These are phyloP conservation scores for Schwanniomyces vanrijiae DNA, from an alignment of 805 yeast genomes.

Conservation along the genomic window DNA sequence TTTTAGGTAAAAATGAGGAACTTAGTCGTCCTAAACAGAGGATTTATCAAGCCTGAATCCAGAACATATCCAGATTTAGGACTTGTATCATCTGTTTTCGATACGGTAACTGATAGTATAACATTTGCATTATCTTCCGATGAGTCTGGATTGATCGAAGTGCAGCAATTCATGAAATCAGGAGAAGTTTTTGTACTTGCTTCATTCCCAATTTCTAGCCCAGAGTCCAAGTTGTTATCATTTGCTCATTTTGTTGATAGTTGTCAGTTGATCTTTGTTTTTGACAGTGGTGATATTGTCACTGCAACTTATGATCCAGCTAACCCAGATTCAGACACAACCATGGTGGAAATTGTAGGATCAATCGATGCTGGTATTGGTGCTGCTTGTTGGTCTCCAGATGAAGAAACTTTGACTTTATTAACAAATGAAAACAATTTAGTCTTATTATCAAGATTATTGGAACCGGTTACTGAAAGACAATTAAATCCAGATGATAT, in stretches of 20 bases:
- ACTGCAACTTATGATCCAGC: conserved; percentile 59
- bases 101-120: conserved; percentile 70
- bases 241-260: conserved; percentile 71
- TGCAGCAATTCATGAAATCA: conserved; percentile 69
- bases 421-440: conserved; percentile 63
- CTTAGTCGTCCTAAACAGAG: conserved; percentile 53
- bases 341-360: conserved; percentile 77
- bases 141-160: conserved; percentile 61
- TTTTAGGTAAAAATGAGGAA: conserved; percentile 40
- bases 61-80: conserved; percentile 64
- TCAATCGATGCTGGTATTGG: conserved; percentile 72
- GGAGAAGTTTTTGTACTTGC: conserved; percentile 63
- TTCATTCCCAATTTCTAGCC: conserved; percentile 52
- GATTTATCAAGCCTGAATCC: conserved; percentile 51
- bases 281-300: conserved; percentile 74
- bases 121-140: conserved; percentile 58
- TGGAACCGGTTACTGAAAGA: conserved; percentile 77
- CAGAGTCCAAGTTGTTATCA: conserved; percentile 39
- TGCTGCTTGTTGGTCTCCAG: conserved; percentile 85
- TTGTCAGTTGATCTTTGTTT: conserved; percentile 64
- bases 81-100: conserved; percentile 59
- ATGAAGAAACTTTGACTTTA: conserved; percentile 80
- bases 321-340: conserved; percentile 47
- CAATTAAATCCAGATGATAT: conserved; percentile 62
- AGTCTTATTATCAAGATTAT: conserved; percentile 66